Conservation (phyloP, 2,329 filamentous ascomycete species). For the Periglandula ipomoeae region DNA sequence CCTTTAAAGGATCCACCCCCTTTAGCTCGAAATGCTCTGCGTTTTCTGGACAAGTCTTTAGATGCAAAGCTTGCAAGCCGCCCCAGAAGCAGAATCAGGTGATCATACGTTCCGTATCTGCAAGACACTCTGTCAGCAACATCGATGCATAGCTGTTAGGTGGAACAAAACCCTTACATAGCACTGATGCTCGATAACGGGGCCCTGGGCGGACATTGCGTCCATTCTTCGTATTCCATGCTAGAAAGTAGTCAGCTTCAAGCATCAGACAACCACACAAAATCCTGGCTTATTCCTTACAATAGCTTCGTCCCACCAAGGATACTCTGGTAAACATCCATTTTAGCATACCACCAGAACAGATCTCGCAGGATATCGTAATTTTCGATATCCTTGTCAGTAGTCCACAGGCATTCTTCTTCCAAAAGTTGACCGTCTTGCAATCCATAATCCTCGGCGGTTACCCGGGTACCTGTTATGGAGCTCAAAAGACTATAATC, state of each 20-base stretch:
- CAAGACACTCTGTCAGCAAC: background rate
- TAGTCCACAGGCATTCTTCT: conserved; percentile 18
- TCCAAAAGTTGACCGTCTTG: conserved; percentile 19
- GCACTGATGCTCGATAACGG: conserved; percentile 69
- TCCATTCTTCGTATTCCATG: conserved; percentile 72
- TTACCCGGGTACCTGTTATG: conserved; percentile 31
- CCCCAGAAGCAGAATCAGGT: conserved; percentile 72
- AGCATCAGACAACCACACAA: background rate
- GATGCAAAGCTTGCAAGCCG: conserved; percentile 71
- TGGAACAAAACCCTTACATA: conserved; percentile 45
- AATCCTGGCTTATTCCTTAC: conserved; percentile 34
- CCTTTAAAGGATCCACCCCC: conserved; percentile 18
- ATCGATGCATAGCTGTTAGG: conserved; percentile 14
- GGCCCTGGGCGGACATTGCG: conserved; percentile 78
- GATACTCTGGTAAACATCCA: conserved; percentile 86
- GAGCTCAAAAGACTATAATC: conserved; percentile 32
- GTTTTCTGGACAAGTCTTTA: conserved; percentile 69
- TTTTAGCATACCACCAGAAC: conserved; percentile 94
- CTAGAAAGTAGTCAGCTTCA: conserved; percentile 33
- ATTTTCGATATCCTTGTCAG: conserved; percentile 60
- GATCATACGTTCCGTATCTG: conserved; percentile 83
- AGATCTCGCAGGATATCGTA: conserved; percentile 79
- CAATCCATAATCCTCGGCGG: conserved; percentile 29
- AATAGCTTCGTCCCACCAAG: conserved; percentile 77
- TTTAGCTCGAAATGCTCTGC: conserved; percentile 41